Evolutionary conservation across 2,329 filamentous ascomycete genomes (phyloP), one percentile per base, ranked within the genome.

Genomic region (Myriosclerotinia duriaeana): DNA sequence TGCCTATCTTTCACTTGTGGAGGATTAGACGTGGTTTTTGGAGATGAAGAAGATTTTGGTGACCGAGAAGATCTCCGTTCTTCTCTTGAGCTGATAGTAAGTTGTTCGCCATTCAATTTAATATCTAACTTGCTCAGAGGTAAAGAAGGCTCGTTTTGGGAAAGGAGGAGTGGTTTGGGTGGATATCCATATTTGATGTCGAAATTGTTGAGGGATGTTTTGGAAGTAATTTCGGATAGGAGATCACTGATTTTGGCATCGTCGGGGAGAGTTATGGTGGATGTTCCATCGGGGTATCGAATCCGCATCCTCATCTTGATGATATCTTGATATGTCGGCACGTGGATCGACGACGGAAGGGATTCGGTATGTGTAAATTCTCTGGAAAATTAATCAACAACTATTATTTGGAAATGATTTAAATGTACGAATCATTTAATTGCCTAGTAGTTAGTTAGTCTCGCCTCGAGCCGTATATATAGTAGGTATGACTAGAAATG

Each of bases 121-220:
- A 89, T 77, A 11, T 83, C 85, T 1, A 87, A 81, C 64, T 87
- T 83, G 40, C 76, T 81, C 73, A 85, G 84, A 69, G 73, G 79
- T 69, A 79, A 84, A 42, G 76, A 69, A 22, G 60, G 69, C 30
- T 77, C 74, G 70, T 78, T 76, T 67, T 85, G 81, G 40, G 85
- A 82, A 12, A 89, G 80, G 46, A 87, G 82, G 20, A 98, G 83
- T 0, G 86, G 81, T 74, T 89, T 87, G 34, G 91, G 88, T 0
- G 94, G 94, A 73, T 90, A 96, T 46, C 92, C 92, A 78, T 89
- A 92, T 81, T 95, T 97, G 69, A 96, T 80, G 53, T 90, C 85
- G 74, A 94, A 93, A 17, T 82, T 81, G 8, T 81, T 74, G 20
- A 94, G 81, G 5, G 85, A 85, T 1, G 90, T 91, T 73, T 86